Evolutionary conservation across 495 filamentous ascomycete genomes (phyloP).

Genomic region (Hypoxylon rickii): DNA sequence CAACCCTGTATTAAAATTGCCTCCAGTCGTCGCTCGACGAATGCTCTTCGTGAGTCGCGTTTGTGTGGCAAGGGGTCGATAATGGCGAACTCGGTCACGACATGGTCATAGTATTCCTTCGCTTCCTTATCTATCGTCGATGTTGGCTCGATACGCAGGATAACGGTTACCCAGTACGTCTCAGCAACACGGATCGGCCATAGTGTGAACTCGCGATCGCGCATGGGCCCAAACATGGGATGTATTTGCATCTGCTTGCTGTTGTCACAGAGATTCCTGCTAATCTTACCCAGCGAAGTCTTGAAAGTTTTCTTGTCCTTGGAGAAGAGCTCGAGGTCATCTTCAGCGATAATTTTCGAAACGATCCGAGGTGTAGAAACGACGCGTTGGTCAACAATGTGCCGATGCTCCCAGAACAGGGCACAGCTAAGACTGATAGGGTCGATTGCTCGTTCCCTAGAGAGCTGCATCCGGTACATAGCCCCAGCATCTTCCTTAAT

Average conservation of each 20-base stretch:
- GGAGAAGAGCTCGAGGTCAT: constrained; percentile 24
- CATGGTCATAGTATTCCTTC: not conserved
- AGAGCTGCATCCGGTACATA: constrained; percentile 30
- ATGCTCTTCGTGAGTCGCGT: not conserved
- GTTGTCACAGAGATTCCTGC: not conserved
- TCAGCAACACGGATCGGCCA: constrained; percentile 15
- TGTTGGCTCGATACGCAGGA: constrained; percentile 5
- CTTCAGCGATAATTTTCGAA: not conserved
- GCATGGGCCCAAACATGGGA: constrained; percentile 24
- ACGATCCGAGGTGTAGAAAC: constrained; percentile 22
- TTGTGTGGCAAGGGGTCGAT: constrained; percentile 16
- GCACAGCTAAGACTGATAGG: constrained; percentile 10
- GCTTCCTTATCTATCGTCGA: too few species aligned
- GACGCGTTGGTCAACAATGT: constrained; percentile 4
- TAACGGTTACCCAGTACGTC: constrained; percentile 23
- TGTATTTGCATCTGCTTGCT: constrained; percentile 1
- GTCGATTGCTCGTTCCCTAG: constrained; percentile 7
- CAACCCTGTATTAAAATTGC: constrained; percentile 24
- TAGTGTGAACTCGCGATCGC: constrained; percentile 23
- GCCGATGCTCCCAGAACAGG: constrained; percentile 35
- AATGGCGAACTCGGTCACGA: constrained; percentile 23
- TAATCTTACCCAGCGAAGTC: constrained; percentile 5
- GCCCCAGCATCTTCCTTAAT: constrained; percentile 16
- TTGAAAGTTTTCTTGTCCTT: not conserved
- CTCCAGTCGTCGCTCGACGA: constrained; percentile 6